Percentiles rank a stretch among this genome's conserved stretches.
Evolutionary conservation across 768 basidiomycete species (phyloP).

Genomic region (Auricularia auricula-judae): DNA sequence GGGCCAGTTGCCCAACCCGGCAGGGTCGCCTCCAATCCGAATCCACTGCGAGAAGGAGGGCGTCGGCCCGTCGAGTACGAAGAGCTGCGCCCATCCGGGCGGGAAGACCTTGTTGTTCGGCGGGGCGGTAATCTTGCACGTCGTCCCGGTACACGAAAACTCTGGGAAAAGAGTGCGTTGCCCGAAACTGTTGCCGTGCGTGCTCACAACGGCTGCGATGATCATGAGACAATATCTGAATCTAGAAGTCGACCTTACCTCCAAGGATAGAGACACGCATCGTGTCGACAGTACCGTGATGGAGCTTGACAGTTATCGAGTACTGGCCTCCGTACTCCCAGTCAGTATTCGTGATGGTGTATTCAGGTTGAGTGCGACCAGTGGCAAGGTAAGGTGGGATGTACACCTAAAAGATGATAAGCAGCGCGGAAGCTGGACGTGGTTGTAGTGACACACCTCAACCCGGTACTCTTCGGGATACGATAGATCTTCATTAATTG

Average conservation of each 20-base stretch:
- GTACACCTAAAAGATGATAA: conserved; percentile 2
- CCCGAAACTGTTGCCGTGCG: conserved; percentile 6
- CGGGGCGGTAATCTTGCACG: conserved; percentile 11
- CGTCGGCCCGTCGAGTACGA: conserved; percentile 8
- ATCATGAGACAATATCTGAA: neutral
- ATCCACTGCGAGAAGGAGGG: conserved; percentile 9
- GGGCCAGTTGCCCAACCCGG: neutral
- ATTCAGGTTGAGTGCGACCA: conserved; percentile 11
- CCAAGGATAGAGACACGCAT: neutral
- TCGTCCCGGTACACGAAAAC: conserved; percentile 5
- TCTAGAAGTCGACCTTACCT: neutral
- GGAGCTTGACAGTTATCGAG: conserved; percentile 25
- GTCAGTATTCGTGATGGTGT: conserved; percentile 47
- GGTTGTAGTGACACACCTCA: conserved; percentile 2
- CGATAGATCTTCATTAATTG: conserved; percentile 6
- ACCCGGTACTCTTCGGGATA: conserved; percentile 13
- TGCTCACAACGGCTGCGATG: conserved; percentile 5
- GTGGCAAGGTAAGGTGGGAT: conserved; percentile 12
- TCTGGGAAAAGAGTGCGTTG: conserved; percentile 8
- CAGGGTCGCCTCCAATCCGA: conserved; percentile 8
- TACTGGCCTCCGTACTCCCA: conserved; percentile 51
- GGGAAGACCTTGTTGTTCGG: conserved; percentile 11
- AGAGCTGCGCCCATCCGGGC: conserved; percentile 12
- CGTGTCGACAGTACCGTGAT: neutral
- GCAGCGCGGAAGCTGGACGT: neutral